Percentiles rank a stretch among this genome's conserved stretches.
phyloP scores from a whole-genome alignment of 192 early-diverging fungal genomes.

The Dispira simplex region DNA sequence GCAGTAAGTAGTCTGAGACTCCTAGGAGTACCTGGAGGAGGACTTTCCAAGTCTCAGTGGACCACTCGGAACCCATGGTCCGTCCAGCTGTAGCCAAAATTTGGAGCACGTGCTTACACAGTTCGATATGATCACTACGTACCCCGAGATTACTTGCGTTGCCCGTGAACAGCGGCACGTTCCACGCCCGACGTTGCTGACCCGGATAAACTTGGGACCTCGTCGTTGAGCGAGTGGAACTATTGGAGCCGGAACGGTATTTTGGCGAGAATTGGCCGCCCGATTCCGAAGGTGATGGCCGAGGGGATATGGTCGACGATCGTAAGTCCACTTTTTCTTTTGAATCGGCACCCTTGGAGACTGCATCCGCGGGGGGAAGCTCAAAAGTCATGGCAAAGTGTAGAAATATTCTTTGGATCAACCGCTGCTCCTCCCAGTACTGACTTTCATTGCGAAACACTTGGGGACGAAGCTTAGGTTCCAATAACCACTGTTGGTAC shows the following conservation, averaged over 20 bases:
- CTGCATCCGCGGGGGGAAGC: constrained; percentile 7
- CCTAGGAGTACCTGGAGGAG: constrained; percentile 69
- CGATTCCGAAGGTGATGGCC: neutral
- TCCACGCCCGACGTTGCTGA: neutral
- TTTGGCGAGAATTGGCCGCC: neutral
- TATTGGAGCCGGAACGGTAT: neutral
- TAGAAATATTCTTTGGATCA: constrained; percentile 31
- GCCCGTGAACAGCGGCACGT: constrained; percentile 3
- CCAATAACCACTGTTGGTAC: constrained; percentile 66
- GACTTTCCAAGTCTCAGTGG: constrained; percentile 63
- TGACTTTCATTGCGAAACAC: constrained; percentile 31
- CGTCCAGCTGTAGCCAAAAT: constrained; percentile 44
- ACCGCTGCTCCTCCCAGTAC: constrained; percentile 38
- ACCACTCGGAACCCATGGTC: constrained; percentile 37
- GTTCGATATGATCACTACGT: constrained; percentile 43
- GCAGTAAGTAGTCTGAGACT: constrained; percentile 52
- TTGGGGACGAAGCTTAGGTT: constrained; percentile 35
- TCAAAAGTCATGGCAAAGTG: constrained; percentile 10
- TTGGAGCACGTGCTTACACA: constrained; percentile 55
- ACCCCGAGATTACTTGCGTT: constrained; percentile 15
- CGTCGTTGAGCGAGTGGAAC: too few relatives aligned
- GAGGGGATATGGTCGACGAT: neutral
- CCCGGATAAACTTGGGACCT: too few relatives aligned
- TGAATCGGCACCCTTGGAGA: too few relatives aligned
- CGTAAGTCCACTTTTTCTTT: too few relatives aligned